Conservation (phyloP, 73 alveolate species). For the Diophrys appendiculata region DNA sequence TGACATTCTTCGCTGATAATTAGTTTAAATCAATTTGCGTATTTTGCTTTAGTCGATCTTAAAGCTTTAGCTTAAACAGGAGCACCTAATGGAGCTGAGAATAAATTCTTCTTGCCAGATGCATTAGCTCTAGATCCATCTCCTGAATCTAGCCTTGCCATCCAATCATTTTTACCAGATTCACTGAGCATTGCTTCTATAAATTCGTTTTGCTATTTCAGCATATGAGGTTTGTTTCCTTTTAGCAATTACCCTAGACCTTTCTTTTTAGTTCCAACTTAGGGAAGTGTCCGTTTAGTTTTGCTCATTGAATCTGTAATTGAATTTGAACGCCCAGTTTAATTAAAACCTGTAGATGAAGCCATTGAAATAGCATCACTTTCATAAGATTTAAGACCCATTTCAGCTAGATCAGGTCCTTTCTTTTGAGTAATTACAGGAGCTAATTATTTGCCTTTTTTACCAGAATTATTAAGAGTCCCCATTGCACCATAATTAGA, state of each 20-base stretch:
- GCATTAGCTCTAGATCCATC: neutral
- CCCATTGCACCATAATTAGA: neutral
- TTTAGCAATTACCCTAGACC: neutral
- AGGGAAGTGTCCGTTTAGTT: neutral
- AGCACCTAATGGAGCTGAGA: neutral
- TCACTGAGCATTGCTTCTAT: neutral
- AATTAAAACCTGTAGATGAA: neutral
- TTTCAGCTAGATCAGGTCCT: neutral
- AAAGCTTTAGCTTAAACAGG: neutral
- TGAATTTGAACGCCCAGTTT: no score
- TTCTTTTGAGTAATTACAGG: neutral
- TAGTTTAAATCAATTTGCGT: neutral
- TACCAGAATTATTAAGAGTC: neutral
- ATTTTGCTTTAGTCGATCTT: neutral
- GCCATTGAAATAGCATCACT: neutral
- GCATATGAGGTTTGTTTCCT: neutral
- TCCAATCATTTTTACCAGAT: neutral
- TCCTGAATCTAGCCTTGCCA: no score
- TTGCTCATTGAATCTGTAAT: no score
- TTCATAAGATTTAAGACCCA: neutral
- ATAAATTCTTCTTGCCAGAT: neutral
- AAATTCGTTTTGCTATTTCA: neutral
- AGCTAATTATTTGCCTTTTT: neutral
- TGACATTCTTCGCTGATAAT: no score
- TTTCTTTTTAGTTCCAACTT: neutral